Evolutionary conservation across 2,329 filamentous ascomycete genomes (phyloP), one percentile per base, ranked within the genome.

Genomic region (Colletotrichum horii): DNA sequence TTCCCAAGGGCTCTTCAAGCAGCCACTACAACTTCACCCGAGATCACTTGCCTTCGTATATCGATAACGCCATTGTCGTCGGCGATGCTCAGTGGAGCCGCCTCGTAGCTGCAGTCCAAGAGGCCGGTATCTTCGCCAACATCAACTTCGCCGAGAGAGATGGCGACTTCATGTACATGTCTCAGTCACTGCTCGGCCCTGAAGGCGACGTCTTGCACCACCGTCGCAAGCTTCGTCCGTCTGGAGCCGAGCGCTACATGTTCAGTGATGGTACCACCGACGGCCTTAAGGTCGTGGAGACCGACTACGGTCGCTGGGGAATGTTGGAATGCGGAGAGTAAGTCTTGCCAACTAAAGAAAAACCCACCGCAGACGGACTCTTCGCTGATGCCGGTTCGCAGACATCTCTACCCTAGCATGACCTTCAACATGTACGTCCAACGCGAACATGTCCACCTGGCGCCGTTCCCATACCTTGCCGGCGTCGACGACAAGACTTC

Each of bases 201-300:
- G 77, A 83, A 32, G 88, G 88, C 1, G 81, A 86, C 19, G 52
- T 89, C 8, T 65, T 83, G 8, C 78, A 83, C 7, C 81, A 84
- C 52, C 85, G 87, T 3, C 84, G 87, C 26, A 90, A 91, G 81
- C 82, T 90, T 76, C 89, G 90, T 77, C 85, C 88, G 0, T 90
- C 88, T 0, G 88, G 90, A 67, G 85, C 90, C 82, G 89, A 90
- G 78, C 84, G 87, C 1, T 87, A 86, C 3, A 77, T 90, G 16
- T 90, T 87, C 34, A 88, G 88, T 2, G 88, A 90, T 52, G 85
- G 85, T 0, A 79, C 80, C 0, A 85, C 83, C 1, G 78, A 83
- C 5, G 84, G 82, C 19, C 78, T 90, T 6, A 78, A 80, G 7
- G 88, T 89, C 3, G 84, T 81, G 1, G 82, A 87, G 48, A 77